Percentiles rank a stretch among this genome's conserved stretches.
Conservation (phyloP, 495 filamentous ascomycete species). For the Aspergillus asperescens region DNA sequence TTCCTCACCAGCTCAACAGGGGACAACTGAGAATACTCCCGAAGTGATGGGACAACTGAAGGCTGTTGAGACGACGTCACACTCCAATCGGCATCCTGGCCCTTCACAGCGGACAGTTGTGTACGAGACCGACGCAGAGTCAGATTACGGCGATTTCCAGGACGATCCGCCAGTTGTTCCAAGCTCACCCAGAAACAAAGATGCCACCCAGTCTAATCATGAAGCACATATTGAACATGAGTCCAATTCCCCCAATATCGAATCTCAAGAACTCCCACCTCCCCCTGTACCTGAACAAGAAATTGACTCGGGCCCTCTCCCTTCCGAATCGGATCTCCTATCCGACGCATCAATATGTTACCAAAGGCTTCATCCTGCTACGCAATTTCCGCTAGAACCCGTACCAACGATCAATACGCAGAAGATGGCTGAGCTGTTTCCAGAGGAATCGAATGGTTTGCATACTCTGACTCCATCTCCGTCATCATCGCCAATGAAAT, state of each 20-base stretch:
- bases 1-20: neutral
- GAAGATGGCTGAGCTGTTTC: constrained; percentile 41
- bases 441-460: constrained; percentile 27
- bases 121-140: constrained; percentile 44
- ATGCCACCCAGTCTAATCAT: neutral
- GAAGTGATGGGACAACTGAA: neutral
- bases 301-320: constrained; percentile 14
- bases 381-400: constrained; percentile 42
- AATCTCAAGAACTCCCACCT: constrained; percentile 36
- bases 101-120: constrained; percentile 33
- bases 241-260: constrained; percentile 17
- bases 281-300: constrained; percentile 18
- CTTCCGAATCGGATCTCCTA: constrained; percentile 30
- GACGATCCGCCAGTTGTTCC: constrained; percentile 12
- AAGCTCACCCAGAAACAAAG: constrained; percentile 13
- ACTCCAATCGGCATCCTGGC: neutral
- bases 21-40: neutral
- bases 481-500: constrained; percentile 12
- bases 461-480: constrained; percentile 1
- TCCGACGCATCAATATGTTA: constrained; percentile 42
- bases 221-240: constrained; percentile 1
- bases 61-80: neutral
- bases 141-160: constrained; percentile 32
- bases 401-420: constrained; percentile 42
- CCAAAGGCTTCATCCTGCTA: constrained; percentile 34